phyloP scores from a whole-genome alignment of 495 filamentous ascomycete species.

The Cercophora sp. region DNA sequence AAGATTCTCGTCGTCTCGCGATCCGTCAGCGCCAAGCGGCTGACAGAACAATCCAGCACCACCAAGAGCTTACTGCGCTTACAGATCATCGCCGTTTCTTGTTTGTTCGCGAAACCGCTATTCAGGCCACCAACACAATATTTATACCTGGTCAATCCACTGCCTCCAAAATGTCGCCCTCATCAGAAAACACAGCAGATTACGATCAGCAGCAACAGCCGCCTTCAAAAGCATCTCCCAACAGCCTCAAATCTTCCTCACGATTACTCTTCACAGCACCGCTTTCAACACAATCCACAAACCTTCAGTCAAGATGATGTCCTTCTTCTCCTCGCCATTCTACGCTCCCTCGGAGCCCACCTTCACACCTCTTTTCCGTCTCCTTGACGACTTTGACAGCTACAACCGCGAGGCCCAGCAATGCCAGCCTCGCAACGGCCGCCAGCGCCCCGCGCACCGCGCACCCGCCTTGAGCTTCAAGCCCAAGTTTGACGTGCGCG shows the following conservation, averaged over 20 bases:
- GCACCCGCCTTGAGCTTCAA: constrained; percentile 8
- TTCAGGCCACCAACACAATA: neutral
- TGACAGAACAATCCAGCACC: neutral
- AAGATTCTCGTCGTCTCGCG: neutral
- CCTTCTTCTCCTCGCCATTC: constrained; percentile 6
- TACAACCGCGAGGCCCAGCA: constrained; percentile 33
- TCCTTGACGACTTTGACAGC: constrained; percentile 69
- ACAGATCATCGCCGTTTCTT: neutral
- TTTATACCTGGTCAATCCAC: neutral
- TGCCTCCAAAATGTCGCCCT: neutral
- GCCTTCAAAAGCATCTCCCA: too few species aligned
- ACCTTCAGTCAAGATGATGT: neutral
- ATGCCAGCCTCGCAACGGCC: neutral
- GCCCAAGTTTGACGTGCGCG: constrained; percentile 69
- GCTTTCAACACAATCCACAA: neutral
- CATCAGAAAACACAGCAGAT: constrained; percentile 2
- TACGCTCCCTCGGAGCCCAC: constrained; percentile 31
- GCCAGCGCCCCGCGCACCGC: neutral
- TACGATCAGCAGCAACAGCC: neutral
- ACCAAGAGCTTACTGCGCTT: neutral
- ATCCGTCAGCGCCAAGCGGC: neutral
- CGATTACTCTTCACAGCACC: neutral
- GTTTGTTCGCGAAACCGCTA: neutral
- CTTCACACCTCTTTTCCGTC: constrained; percentile 63
- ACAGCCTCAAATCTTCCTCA: neutral